Evolutionary conservation across 768 basidiomycete species (phyloP).

Genomic region (Lyophyllum atratum): DNA sequence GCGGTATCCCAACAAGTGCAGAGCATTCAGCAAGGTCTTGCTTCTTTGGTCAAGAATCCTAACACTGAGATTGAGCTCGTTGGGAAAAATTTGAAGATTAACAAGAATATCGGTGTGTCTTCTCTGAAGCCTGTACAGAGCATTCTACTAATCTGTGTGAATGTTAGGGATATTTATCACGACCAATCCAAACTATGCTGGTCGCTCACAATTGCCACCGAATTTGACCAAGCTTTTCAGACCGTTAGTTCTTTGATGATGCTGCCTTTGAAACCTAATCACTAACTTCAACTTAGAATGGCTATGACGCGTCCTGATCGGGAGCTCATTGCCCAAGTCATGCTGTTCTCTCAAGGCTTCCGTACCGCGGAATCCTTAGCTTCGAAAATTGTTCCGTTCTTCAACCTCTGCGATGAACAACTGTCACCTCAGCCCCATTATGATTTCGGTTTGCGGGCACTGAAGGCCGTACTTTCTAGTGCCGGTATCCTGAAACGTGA

Average conservation of each 20-base stretch:
- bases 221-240: conserved; percentile 92
- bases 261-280: conserved; percentile 2
- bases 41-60: conserved; percentile 79
- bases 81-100: conserved; percentile 91
- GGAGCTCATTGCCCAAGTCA: conserved; percentile 98
- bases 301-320: conserved; percentile 99
- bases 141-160: conserved; percentile 4
- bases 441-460: conserved; percentile 96
- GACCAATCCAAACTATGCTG: conserved; percentile 98
- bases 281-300: conserved; percentile 59
- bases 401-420: conserved; percentile 97
- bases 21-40: conserved; percentile 95
- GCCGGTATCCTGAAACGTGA: conserved; percentile 98
- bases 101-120: conserved; percentile 81
- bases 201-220: conserved; percentile 87
- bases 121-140: neutral
- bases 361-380: conserved; percentile 97
- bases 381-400: conserved; percentile 98
- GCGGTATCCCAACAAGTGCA: conserved; percentile 99
- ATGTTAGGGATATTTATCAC: conserved; percentile 92
- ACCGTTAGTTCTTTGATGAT: conserved; percentile 57
- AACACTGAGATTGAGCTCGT: conserved; percentile 93
- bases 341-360: conserved; percentile 99
- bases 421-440: conserved; percentile 97
- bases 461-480: conserved; percentile 95